A percentile compares a stretch with the other conserved stretches of the same genome.
Conservation (phyloP, 192 early-diverging fungal genomes). For the Phycomyces blakesleeanus region DNA sequence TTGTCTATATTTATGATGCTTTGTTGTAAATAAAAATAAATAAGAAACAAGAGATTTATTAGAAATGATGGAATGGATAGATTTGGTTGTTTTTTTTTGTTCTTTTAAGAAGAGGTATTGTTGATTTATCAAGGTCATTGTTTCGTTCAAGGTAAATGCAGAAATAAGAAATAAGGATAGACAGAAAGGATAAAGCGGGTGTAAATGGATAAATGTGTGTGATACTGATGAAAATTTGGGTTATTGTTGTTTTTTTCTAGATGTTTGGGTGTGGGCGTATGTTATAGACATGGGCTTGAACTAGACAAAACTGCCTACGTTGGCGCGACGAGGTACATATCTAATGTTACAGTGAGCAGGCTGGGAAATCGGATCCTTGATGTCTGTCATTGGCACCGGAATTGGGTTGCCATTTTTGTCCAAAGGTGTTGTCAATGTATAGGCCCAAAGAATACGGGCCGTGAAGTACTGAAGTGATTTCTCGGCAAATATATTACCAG, state of each 20-base stretch:
- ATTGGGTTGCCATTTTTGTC: not conserved
- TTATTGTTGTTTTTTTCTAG: too few relatives aligned
- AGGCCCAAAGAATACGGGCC: slow-evolving; percentile 2
- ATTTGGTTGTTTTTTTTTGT: not conserved
- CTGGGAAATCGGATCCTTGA: not conserved
- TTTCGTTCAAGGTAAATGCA: too few relatives aligned
- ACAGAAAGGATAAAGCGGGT: too few relatives aligned
- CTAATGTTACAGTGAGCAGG: not conserved
- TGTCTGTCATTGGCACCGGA: not conserved
- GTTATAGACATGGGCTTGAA: too few relatives aligned
- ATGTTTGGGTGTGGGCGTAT: too few relatives aligned
- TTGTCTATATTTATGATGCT: too few relatives aligned
- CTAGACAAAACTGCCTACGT: too few relatives aligned
- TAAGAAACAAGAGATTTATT: not conserved
- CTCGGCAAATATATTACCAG: slow-evolving; percentile 2
- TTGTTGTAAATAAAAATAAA: too few relatives aligned
- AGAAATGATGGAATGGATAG: not conserved
- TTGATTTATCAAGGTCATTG: too few relatives aligned
- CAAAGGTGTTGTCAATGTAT: not conserved
- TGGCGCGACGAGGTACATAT: not conserved
- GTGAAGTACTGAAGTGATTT: not conserved
- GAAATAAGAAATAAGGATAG: too few relatives aligned
- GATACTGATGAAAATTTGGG: too few relatives aligned
- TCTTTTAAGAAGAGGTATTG: not conserved
- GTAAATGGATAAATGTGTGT: too few relatives aligned